Percentiles rank a stretch among this genome's conserved stretches.
Conservation (phyloP, 2,329 filamentous ascomycete species). For the Rutstroemia sp. region DNA sequence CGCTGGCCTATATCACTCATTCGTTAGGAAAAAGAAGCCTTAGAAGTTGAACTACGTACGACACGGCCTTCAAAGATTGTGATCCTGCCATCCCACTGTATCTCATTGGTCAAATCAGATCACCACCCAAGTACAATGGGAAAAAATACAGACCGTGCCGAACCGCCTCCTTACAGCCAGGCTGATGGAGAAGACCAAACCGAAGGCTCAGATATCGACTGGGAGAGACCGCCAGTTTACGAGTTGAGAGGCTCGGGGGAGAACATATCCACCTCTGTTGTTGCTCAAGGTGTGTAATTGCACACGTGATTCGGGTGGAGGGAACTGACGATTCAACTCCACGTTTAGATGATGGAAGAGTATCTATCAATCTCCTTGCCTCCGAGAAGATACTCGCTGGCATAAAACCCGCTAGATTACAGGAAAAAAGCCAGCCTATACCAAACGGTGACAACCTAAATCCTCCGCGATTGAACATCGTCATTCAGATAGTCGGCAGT, state of each 20-base stretch:
- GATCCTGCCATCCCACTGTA: too few species aligned
- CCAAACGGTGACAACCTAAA: neutral
- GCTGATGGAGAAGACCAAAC: too few species aligned
- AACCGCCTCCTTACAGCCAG: too few species aligned
- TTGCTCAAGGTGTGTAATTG: neutral
- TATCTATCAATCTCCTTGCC: slow-evolving; percentile 13
- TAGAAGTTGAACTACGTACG: too few species aligned
- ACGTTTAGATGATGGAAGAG: slow-evolving; percentile 17
- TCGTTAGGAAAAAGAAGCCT: too few species aligned
- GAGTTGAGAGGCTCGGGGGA: neutral
- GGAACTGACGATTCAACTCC: neutral
- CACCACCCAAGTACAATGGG: too few species aligned
- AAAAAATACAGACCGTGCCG: too few species aligned
- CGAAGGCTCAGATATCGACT: neutral
- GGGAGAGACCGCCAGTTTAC: neutral
- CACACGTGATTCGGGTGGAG: neutral
- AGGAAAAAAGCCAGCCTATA: neutral
- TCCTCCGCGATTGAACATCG: slow-evolving; percentile 53
- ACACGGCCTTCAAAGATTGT: too few species aligned
- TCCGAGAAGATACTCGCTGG: slow-evolving; percentile 7
- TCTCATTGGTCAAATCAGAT: too few species aligned
- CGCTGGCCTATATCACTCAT: too few species aligned
- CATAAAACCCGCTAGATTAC: slow-evolving; percentile 6
- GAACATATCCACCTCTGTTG: neutral
- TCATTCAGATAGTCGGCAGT: slow-evolving; percentile 77